A percentile compares a stretch with the other conserved stretches of the same genome.
phyloP scores from a whole-genome alignment of 2,329 filamentous ascomycete genomes.

The Clarireedia monteithiana region DNA sequence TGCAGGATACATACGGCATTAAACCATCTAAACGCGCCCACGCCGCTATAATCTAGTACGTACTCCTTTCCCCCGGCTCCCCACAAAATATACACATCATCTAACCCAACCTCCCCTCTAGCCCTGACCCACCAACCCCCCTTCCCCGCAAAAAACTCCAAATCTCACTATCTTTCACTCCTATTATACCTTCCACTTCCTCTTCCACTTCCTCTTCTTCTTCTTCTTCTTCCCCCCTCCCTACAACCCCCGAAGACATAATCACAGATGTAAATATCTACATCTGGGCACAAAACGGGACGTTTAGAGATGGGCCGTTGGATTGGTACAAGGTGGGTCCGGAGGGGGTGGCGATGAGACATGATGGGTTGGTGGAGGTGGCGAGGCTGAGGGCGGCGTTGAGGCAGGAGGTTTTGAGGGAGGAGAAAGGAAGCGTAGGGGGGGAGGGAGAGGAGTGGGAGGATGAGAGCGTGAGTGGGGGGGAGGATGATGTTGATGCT shows the following conservation, averaged over 20 bases:
- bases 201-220: background rate
- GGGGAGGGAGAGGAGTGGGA: background rate
- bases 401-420: background rate
- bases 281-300: background rate
- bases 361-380: background rate
- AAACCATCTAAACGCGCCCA: background rate
- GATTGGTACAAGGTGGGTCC: background rate
- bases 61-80: no score
- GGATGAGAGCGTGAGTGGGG: no score
- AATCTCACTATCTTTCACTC: background rate
- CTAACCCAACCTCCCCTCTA: no score
- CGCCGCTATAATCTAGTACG: background rate
- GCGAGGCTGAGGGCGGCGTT: background rate
- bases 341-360: background rate
- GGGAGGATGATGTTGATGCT: no score
- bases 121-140: background rate
- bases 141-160: background rate
- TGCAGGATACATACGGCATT: background rate
- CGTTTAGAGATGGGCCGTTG: background rate
- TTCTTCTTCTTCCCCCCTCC: background rate
- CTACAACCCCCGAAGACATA: background rate
- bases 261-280: background rate
- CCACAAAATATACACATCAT: no score
- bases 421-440: background rate
- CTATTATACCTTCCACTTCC: background rate